Percentiles rank a stretch among this genome's conserved stretches.
phyloP scores from a whole-genome alignment of 2,329 filamentous ascomycete genomes.

The Cladosporium sp. region DNA sequence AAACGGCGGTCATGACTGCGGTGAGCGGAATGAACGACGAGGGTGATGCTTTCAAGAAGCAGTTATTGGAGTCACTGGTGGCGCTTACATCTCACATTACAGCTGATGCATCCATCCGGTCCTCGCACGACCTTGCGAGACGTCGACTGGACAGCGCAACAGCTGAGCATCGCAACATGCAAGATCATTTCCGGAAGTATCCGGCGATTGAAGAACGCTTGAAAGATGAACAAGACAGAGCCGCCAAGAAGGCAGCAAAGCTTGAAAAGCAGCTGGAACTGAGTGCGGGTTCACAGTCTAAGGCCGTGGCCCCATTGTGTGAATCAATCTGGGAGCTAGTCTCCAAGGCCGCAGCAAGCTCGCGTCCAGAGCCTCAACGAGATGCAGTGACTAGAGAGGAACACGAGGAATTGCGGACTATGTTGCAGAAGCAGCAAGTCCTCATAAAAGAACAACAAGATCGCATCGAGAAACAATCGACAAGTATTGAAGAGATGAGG shows the following conservation, averaged over 20 bases:
- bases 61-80: not conserved
- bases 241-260: not conserved
- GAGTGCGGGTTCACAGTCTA: not conserved
- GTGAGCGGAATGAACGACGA: not conserved
- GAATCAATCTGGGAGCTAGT: not conserved
- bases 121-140: not conserved
- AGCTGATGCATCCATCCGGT: not conserved
- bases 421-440: not conserved
- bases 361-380: not conserved
- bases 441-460: not conserved
- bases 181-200: not conserved
- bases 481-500: not conserved
- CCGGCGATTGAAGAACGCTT: not conserved
- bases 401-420: not conserved
- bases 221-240: not conserved
- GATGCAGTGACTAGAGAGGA: slow-evolving; percentile 10
- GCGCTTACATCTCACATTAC: not conserved
- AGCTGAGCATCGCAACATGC: not conserved
- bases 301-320: not conserved
- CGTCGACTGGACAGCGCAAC: not conserved
- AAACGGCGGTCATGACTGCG: not conserved
- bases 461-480: not conserved
- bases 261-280: slow-evolving; percentile 1
- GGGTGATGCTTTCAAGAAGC: not conserved
- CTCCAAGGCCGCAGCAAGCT: not conserved